phyloP scores from a whole-genome alignment of 371 early-diverging fungal species.

The Rhizomucor miehei region DNA sequence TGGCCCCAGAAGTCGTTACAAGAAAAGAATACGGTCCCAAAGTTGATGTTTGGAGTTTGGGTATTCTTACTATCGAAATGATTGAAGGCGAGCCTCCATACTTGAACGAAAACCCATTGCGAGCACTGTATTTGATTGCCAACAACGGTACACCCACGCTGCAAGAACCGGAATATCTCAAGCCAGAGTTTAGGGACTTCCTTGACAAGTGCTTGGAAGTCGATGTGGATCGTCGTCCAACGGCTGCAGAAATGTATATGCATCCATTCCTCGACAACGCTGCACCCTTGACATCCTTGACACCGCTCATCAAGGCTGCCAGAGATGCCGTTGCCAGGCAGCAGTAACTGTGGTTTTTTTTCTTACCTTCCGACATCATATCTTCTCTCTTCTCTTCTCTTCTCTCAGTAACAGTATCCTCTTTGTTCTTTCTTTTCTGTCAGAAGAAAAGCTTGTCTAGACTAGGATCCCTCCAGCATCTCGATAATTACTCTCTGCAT shows the following conservation, averaged over 20 bases:
- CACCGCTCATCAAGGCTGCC: slow-evolving; percentile 73
- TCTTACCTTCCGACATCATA: neutral
- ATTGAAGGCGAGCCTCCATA: slow-evolving; percentile 95
- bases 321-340: slow-evolving; percentile 17
- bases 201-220: slow-evolving; percentile 82
- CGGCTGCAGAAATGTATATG: slow-evolving; percentile 73
- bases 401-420: neutral
- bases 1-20: slow-evolving; percentile 96
- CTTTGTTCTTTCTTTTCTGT: neutral
- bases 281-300: slow-evolving; percentile 81
- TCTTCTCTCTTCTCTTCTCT: neutral
- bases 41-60: slow-evolving; percentile 97
- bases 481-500: no score
- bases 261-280: slow-evolving; percentile 91
- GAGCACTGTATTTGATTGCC: slow-evolving; percentile 93
- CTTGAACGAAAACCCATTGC: slow-evolving; percentile 87
- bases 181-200: slow-evolving; percentile 81
- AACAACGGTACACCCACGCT: slow-evolving; percentile 94
- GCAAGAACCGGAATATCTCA: slow-evolving; percentile 85
- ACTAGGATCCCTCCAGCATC: no score
- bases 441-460: neutral
- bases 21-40: slow-evolving; percentile 91
- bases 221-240: slow-evolving; percentile 81
- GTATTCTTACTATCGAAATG: slow-evolving; percentile 96
- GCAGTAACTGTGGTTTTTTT: neutral